phyloP scores from a whole-genome alignment of 2,329 filamentous ascomycete species.

The Alternaria gansuensis region DNA sequence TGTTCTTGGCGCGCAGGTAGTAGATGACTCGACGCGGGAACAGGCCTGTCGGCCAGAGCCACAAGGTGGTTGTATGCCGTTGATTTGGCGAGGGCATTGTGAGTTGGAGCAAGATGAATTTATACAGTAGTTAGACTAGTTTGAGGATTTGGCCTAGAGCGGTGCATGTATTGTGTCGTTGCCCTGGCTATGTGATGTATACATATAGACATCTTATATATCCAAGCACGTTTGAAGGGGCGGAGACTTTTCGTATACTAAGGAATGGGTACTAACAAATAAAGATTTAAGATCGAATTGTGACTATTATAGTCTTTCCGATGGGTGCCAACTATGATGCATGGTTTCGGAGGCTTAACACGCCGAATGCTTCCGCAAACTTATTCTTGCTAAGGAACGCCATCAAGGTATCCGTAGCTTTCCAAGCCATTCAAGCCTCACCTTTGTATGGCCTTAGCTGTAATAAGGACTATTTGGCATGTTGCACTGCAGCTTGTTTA shows the following conservation, averaged over 20 bases:
- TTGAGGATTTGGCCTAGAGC: background rate
- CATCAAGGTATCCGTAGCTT: too few relatives aligned
- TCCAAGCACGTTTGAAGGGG: background rate
- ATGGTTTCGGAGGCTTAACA: background rate
- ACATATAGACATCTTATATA: background rate
- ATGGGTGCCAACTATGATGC: background rate
- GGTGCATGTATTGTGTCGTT: background rate
- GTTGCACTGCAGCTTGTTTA: too few relatives aligned
- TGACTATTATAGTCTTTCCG: background rate
- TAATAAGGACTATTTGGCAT: too few relatives aligned
- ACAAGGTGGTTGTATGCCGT: slow-evolving; percentile 24
- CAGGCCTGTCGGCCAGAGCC: slow-evolving; percentile 34
- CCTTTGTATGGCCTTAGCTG: too few relatives aligned
- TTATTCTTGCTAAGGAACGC: too few relatives aligned
- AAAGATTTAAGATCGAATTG: background rate
- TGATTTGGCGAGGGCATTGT: background rate
- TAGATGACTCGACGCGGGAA: slow-evolving; percentile 34
- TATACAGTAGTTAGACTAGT: background rate
- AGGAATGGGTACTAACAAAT: background rate
- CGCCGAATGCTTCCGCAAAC: too few relatives aligned
- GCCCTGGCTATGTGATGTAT: background rate
- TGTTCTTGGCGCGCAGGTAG: slow-evolving; percentile 11
- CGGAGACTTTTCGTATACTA: background rate
- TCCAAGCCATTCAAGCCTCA: too few relatives aligned
- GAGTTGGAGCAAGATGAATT: background rate